Evolutionary conservation across 2,329 filamentous ascomycete species (phyloP).

Genomic region (Geosmithia flava): DNA sequence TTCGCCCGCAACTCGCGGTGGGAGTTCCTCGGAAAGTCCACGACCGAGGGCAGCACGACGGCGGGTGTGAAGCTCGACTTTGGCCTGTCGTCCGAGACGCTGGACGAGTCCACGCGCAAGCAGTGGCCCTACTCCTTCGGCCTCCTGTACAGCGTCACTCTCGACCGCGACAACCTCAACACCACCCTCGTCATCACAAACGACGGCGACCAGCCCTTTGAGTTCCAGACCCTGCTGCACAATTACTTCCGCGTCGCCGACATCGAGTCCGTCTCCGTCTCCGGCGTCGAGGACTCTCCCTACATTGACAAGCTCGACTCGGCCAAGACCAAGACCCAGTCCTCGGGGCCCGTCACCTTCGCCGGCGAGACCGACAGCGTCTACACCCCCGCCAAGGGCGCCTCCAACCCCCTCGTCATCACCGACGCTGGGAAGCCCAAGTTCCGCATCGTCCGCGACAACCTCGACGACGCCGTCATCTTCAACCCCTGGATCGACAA

Average conservation of each 20-base stretch:
- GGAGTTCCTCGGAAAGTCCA: slow-evolving; percentile 86
- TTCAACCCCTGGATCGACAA: slow-evolving; percentile 97
- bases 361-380: slow-evolving; percentile 76
- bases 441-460: slow-evolving; percentile 71
- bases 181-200: slow-evolving; percentile 84
- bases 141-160: slow-evolving; percentile 83
- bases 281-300: slow-evolving; percentile 61
- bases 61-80: slow-evolving; percentile 87
- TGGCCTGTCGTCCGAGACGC: slow-evolving; percentile 63
- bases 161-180: slow-evolving; percentile 61
- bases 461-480: slow-evolving; percentile 76
- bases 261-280: slow-evolving; percentile 59
- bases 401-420: slow-evolving; percentile 45
- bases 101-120: slow-evolving; percentile 54
- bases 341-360: slow-evolving; percentile 49
- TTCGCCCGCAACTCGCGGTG: slow-evolving; percentile 83
- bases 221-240: slow-evolving; percentile 86
- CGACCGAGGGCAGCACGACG: slow-evolving; percentile 29
- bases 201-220: slow-evolving; percentile 69
- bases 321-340: slow-evolving; percentile 50
- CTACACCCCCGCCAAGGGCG: slow-evolving; percentile 59
- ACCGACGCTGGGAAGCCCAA: slow-evolving; percentile 48
- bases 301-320: slow-evolving; percentile 79
- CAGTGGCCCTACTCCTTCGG: slow-evolving; percentile 83
- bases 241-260: slow-evolving; percentile 79